Conservation (phyloP, 2,329 filamentous ascomycete species). For the Aspergillus pseudonomiae region DNA sequence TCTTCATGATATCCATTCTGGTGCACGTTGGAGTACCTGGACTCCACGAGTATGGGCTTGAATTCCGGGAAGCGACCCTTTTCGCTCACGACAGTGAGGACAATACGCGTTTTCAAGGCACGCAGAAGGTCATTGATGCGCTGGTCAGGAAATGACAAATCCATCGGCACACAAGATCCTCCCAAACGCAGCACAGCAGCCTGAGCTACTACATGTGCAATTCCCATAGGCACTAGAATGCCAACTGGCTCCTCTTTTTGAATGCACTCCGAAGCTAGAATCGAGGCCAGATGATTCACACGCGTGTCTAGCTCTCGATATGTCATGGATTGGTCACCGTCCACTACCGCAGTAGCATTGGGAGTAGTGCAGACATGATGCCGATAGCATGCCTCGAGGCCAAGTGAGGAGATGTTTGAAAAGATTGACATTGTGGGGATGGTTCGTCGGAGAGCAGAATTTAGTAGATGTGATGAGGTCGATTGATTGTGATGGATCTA, state of each 20-base stretch:
- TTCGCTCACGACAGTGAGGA: not conserved
- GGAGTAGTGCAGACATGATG: not conserved
- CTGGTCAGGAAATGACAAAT: not conserved
- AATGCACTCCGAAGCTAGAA: not conserved
- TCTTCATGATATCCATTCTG: not conserved
- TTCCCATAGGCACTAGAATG: not conserved
- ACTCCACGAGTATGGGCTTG: not conserved
- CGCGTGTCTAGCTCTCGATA: not conserved
- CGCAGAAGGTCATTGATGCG: not conserved
- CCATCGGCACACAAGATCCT: not conserved
- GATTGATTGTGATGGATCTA: not conserved
- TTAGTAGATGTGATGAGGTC: not conserved
- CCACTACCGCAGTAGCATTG: not conserved
- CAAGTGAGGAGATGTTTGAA: not conserved
- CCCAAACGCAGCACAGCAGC: not conserved
- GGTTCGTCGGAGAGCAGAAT: not conserved
- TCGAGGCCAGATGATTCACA: not conserved
- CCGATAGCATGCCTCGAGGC: slow-evolving; percentile 3
- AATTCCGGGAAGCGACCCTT: not conserved
- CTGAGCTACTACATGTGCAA: slow-evolving; percentile 1
- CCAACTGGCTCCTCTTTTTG: not conserved
- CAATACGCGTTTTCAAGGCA: not conserved
- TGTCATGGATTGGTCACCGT: not conserved
- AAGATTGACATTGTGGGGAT: not conserved
- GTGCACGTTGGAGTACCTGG: not conserved